phyloP scores from a whole-genome alignment of 2,329 filamentous ascomycete species.

The Colletotrichum endophyticum region DNA sequence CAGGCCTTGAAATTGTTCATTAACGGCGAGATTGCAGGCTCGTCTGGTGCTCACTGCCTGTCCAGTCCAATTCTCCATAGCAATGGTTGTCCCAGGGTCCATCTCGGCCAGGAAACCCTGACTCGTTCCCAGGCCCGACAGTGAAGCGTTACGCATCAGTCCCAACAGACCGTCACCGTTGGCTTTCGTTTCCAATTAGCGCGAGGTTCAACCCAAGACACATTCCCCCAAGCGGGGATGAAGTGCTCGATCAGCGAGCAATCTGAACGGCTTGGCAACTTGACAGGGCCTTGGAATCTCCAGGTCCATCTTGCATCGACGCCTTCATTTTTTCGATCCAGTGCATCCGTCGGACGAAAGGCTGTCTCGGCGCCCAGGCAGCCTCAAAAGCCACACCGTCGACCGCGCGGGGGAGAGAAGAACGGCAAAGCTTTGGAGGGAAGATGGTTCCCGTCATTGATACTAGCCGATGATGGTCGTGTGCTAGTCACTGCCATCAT shows the following conservation, averaged over 20 bases:
- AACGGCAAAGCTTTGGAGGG: neutral
- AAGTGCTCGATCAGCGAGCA: neutral
- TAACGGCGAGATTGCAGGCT: neutral
- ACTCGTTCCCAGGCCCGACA: neutral
- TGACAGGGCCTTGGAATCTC: neutral
- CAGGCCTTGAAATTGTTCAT: neutral
- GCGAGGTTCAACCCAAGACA: neutral
- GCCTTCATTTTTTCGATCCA: neutral
- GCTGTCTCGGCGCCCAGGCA: conserved; percentile 3
- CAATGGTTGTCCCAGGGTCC: neutral
- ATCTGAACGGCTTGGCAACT: neutral
- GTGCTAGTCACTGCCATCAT: neutral
- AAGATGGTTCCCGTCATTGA: neutral
- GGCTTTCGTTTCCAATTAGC: neutral
- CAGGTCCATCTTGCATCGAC: neutral
- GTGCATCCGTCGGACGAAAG: conserved; percentile 1
- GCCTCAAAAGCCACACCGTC: neutral
- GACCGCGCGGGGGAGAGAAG: neutral
- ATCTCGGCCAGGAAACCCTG: neutral
- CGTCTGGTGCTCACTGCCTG: neutral
- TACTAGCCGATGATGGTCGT: neutral
- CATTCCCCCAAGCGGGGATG: neutral
- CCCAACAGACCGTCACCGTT: neutral
- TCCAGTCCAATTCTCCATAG: neutral
- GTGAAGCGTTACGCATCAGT: neutral